Conservation (phyloP, 495 filamentous ascomycete genomes). For the Podospora comata region DNA sequence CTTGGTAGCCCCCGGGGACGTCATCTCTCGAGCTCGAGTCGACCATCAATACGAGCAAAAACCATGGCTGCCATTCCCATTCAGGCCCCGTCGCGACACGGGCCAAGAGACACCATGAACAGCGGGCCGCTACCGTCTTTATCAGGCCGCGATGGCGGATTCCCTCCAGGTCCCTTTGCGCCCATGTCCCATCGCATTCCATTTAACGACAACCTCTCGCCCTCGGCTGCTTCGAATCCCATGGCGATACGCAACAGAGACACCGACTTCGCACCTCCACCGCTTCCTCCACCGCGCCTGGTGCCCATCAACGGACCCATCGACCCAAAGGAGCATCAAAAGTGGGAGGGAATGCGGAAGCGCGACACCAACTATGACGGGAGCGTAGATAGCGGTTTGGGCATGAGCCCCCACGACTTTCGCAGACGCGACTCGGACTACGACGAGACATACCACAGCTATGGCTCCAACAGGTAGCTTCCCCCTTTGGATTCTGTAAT, state of each 20-base stretch:
- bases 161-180: constrained; percentile 21
- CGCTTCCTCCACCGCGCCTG: constrained; percentile 47
- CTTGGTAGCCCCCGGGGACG: not conserved
- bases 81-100: constrained; percentile 25
- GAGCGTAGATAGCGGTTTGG: constrained; percentile 28
- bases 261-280: constrained; percentile 40
- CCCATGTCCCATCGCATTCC: constrained; percentile 18
- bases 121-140: constrained; percentile 29
- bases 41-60: not conserved
- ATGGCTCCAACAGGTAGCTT: constrained; percentile 42
- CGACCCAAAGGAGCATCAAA: constrained; percentile 30
- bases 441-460: constrained; percentile 55
- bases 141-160: constrained; percentile 27
- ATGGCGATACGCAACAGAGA: constrained; percentile 36
- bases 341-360: constrained; percentile 13
- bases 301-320: constrained; percentile 39
- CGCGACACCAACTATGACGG: constrained; percentile 16
- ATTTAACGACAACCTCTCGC: constrained; percentile 30
- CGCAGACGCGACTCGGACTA: constrained; percentile 31
- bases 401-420: constrained; percentile 19
- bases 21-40: constrained; percentile 6
- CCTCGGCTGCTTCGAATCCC: constrained; percentile 32
- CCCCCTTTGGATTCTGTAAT: not conserved
- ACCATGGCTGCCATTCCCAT: constrained; percentile 33
- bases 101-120: constrained; percentile 21